Conservation (phyloP, 306 rosid genomes). For the Vicia faba region DNA sequence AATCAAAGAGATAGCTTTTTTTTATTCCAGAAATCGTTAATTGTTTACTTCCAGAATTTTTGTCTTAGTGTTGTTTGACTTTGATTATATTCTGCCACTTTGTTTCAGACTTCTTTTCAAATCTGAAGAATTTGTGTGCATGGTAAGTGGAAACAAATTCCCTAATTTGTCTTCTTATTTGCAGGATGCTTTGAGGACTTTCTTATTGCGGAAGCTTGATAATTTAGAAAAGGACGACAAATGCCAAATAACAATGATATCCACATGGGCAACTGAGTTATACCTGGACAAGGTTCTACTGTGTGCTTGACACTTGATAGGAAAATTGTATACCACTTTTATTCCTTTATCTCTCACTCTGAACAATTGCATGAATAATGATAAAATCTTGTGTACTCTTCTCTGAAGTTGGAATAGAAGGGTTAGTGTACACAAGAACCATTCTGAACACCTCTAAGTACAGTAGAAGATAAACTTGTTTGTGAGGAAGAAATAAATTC, state of each 20-base stretch:
- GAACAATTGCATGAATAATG: constrained; percentile 17
- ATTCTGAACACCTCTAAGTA: constrained; percentile 7
- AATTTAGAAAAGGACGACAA: constrained; percentile 78
- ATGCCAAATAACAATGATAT: constrained; percentile 98
- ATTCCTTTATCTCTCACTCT: constrained; percentile 22
- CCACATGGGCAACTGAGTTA: constrained; percentile 95
- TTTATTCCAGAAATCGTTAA: constrained; percentile 19
- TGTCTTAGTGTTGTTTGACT: constrained; percentile 16
- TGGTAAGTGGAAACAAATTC: constrained; percentile 24
- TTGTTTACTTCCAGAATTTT: constrained; percentile 1
- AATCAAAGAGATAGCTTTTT: constrained; percentile 20
- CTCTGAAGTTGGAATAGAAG: constrained; percentile 23
- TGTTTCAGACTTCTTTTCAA: constrained; percentile 16
- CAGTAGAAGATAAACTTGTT: constrained; percentile 15
- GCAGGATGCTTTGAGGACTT: constrained; percentile 95
- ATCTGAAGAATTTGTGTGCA: constrained; percentile 9
- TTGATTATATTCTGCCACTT: neutral
- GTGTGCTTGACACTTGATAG: constrained; percentile 40
- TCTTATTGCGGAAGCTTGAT: constrained; percentile 87
- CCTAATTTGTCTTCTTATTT: constrained; percentile 35
- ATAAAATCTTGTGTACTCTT: constrained; percentile 14
- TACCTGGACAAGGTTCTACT: constrained; percentile 88
- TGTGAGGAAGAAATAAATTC: constrained; percentile 1
- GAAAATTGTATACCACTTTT: constrained; percentile 28
- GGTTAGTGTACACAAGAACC: neutral